Evolutionary conservation across 2,329 filamentous ascomycete genomes (phyloP).

Genomic region (Purpureocillium lavendulum): DNA sequence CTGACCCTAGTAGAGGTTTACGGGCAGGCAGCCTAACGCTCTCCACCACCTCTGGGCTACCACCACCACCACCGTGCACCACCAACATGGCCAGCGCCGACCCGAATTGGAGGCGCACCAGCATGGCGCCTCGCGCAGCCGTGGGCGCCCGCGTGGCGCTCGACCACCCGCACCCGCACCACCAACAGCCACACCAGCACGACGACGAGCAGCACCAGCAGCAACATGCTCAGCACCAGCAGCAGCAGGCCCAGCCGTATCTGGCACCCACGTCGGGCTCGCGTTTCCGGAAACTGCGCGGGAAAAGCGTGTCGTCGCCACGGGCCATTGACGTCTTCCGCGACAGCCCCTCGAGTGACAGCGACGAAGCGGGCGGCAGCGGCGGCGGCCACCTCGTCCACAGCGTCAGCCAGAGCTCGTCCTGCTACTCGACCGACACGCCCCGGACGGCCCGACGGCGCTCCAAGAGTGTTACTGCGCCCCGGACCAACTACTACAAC

Average conservation of each 20-base stretch:
- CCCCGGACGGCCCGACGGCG: conserved; percentile 12
- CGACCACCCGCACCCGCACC: not conserved
- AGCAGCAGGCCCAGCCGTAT: conserved; percentile 3
- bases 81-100: too few relatives aligned
- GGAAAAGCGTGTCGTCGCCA: conserved; percentile 24
- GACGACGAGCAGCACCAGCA: not conserved
- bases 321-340: conserved; percentile 21
- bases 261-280: conserved; percentile 12
- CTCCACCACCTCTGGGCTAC: too few relatives aligned
- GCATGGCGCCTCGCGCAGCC: too few relatives aligned
- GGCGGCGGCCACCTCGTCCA: conserved; percentile 1
- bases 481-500: conserved; percentile 10
- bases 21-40: too few relatives aligned
- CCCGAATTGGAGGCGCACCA: too few relatives aligned
- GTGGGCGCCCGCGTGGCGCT: too few relatives aligned
- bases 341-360: conserved; percentile 6
- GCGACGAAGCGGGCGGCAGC: not conserved
- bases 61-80: too few relatives aligned
- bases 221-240: not conserved
- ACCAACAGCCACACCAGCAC: not conserved
- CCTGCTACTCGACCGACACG: conserved; percentile 1
- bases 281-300: conserved; percentile 22
- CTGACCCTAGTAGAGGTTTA: too few relatives aligned
- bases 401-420: conserved; percentile 5
- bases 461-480: conserved; percentile 16